Evolutionary conservation across 176 grass and related monocot genomes (phyloP).

Genomic region (Oryza glumipatula): DNA sequence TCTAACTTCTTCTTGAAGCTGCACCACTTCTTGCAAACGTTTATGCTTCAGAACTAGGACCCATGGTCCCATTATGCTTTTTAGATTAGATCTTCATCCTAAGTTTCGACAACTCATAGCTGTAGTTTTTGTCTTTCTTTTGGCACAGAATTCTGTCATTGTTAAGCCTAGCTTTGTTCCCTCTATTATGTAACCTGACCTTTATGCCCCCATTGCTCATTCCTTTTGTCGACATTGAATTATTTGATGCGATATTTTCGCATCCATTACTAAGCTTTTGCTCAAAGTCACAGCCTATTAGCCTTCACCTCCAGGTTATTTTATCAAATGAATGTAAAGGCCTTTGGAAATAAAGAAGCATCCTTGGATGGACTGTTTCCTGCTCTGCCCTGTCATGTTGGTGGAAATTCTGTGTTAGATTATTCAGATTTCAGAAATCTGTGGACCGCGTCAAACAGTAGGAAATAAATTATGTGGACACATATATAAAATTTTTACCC

Average conservation of each 20-base stretch:
- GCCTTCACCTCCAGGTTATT: background rate
- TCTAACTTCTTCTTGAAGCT: slow-evolving; percentile 16
- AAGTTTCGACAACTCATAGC: background rate
- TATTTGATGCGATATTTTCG: background rate
- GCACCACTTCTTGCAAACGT: background rate
- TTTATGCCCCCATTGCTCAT: background rate
- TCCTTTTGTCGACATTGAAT: background rate
- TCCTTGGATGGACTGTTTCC: background rate
- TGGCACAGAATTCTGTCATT: background rate
- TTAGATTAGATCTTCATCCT: slow-evolving; percentile 13
- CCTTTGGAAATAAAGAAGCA: background rate
- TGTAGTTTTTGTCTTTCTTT: background rate
- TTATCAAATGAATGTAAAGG: background rate
- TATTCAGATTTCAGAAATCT: background rate
- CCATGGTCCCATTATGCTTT: background rate
- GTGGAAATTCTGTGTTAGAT: background rate
- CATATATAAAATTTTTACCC: no score
- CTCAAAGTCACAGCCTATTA: background rate
- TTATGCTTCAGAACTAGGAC: background rate
- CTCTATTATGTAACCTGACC: background rate
- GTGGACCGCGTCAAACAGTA: background rate
- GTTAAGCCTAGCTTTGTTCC: background rate
- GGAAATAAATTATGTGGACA: no score
- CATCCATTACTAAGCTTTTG: background rate
- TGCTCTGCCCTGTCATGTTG: background rate